Percentiles rank a stretch among this genome's conserved stretches.
Conservation (phyloP, 2,329 filamentous ascomycete species). For the Tolypocladium pustulatum region DNA sequence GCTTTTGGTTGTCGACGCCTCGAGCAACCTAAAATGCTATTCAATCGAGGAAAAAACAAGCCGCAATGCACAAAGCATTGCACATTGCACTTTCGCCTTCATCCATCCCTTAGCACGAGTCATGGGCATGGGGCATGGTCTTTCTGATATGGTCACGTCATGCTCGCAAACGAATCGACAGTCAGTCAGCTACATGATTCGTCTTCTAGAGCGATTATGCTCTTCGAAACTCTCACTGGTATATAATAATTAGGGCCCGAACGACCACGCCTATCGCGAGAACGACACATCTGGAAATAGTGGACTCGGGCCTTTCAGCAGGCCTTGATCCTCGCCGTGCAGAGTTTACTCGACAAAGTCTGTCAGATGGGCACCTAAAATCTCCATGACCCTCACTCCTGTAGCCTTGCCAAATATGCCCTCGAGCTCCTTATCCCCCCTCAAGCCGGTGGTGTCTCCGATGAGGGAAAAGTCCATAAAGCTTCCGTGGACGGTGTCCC, state of each 20-base stretch:
- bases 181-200: not conserved
- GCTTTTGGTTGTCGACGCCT: not conserved
- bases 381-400: not conserved
- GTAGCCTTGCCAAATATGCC: not conserved
- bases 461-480: constrained; percentile 19
- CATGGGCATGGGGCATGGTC: not conserved
- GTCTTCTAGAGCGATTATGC: not conserved
- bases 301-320: not conserved
- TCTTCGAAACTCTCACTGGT: too few relatives aligned
- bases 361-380: not conserved
- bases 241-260: too few relatives aligned
- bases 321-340: not conserved
- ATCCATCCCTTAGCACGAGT: not conserved
- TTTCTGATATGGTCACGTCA: not conserved
- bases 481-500: constrained; percentile 16
- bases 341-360: not conserved
- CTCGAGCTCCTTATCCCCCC: constrained; percentile 1
- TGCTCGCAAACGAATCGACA: not conserved
- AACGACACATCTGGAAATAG: not conserved
- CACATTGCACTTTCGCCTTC: not conserved
- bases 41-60: not conserved
- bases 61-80: too few relatives aligned
- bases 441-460: constrained; percentile 11
- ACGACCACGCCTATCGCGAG: not conserved
- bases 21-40: not conserved